A percentile compares a stretch with the other conserved stretches of the same genome.
These are phyloP conservation scores for Boletus eberwhitei DNA, from an alignment of 768 basidiomycete genomes.

Conservation along the genomic window DNA sequence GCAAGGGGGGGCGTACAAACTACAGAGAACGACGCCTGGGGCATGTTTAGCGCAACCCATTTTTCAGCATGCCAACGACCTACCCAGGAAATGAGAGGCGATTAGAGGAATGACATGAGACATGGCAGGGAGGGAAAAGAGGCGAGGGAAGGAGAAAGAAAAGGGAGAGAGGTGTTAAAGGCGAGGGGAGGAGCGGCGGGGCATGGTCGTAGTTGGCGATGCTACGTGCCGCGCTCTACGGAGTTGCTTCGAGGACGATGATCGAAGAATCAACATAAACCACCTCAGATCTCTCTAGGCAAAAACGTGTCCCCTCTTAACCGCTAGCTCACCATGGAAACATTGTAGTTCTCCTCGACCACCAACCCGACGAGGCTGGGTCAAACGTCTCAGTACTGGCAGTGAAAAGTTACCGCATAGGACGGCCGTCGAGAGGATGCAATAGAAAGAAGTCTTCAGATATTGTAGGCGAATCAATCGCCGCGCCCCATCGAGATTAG, in stretches of 20 bases:
- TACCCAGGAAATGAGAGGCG: slow-evolving; percentile 30
- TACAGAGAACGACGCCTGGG: slow-evolving; percentile 32
- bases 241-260: slow-evolving; percentile 31
- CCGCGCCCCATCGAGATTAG: slow-evolving; percentile 4
- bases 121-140: slow-evolving; percentile 14
- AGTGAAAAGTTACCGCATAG: background rate
- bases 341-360: too few relatives aligned
- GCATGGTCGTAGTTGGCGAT: slow-evolving; percentile 15
- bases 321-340: background rate
- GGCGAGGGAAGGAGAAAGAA: background rate
- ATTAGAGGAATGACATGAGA: slow-evolving; percentile 15
- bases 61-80: background rate
- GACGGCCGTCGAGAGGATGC: background rate
- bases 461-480: slow-evolving; percentile 3
- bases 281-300: background rate
- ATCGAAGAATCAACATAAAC: slow-evolving; percentile 22
- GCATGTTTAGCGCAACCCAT: slow-evolving; percentile 9
- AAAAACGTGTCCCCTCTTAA: background rate
- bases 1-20: slow-evolving; percentile 22
- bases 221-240: slow-evolving; percentile 29
- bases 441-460: slow-evolving; percentile 1
- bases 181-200: background rate
- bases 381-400: too few relatives aligned
- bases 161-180: slow-evolving; percentile 5
- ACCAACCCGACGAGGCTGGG: too few relatives aligned